Percentiles rank a stretch among this genome's conserved stretches.
Evolutionary conservation across 192 early-diverging fungal genomes (phyloP).

Genomic region (Coemansia reversa): DNA sequence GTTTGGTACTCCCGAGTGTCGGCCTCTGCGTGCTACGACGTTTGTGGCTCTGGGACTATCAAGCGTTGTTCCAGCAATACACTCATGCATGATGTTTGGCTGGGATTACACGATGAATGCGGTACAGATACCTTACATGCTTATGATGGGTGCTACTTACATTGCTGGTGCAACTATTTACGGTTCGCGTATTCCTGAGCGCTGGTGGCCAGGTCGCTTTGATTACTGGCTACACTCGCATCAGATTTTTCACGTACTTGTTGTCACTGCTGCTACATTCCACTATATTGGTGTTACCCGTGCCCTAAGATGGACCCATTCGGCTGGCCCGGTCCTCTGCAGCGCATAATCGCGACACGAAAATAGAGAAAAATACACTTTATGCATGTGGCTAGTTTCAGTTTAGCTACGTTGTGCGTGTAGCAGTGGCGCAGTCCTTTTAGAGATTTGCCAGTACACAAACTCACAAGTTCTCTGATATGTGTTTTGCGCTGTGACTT

Average conservation of each 20-base stretch:
- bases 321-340: conserved; percentile 31
- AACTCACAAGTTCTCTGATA: background rate
- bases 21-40: conserved; percentile 71
- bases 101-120: conserved; percentile 58
- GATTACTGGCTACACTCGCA: conserved; percentile 82
- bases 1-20: conserved; percentile 73
- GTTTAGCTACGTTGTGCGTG: background rate
- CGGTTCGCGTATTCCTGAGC: conserved; percentile 80
- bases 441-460: background rate
- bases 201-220: conserved; percentile 79
- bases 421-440: background rate
- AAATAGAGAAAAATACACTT: background rate
- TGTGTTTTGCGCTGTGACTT: background rate
- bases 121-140: conserved; percentile 63
- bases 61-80: conserved; percentile 70
- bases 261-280: conserved; percentile 67
- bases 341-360: background rate
- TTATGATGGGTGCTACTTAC: conserved; percentile 76
- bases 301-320: conserved; percentile 55
- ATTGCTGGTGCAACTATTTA: conserved; percentile 84
- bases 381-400: background rate
- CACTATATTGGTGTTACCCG: conserved; percentile 72
- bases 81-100: conserved; percentile 66
- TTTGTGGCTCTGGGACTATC: conserved; percentile 82
- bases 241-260: conserved; percentile 89